Percentiles rank a stretch among this genome's conserved stretches.
These are phyloP conservation scores for Sonneratia alba DNA, from an alignment of 345 rosid genomes.

Conservation along the genomic window DNA sequence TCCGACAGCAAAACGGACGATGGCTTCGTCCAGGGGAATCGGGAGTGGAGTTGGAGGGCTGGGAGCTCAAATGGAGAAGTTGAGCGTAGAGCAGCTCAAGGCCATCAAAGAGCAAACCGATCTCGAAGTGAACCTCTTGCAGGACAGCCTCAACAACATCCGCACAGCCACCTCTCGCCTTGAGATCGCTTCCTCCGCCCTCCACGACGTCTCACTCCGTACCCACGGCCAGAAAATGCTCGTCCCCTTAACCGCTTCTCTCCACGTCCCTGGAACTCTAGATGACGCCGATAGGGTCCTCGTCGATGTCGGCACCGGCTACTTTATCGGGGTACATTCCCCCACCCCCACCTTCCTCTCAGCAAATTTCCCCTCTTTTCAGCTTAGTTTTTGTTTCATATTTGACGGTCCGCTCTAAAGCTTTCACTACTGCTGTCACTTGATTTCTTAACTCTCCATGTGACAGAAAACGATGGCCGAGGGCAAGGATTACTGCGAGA, in stretches of 20 bases:
- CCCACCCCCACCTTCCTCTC: not conserved
- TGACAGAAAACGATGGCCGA: constrained; percentile 78
- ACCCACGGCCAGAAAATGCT: constrained; percentile 74
- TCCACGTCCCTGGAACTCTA: constrained; percentile 79
- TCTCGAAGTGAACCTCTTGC: constrained; percentile 77
- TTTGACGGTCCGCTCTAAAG: too few species aligned
- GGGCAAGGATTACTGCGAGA: constrained; percentile 88
- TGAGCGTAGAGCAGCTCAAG: constrained; percentile 84
- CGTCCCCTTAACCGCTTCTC: constrained; percentile 90
- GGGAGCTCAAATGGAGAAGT: constrained; percentile 54
- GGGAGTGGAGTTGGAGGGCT: constrained; percentile 22
- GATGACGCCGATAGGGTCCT: constrained; percentile 73
- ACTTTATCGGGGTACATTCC: constrained; percentile 74
- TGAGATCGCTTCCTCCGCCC: constrained; percentile 64
- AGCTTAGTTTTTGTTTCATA: too few species aligned
- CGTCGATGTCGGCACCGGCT: constrained; percentile 96
- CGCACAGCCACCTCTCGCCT: constrained; percentile 86
- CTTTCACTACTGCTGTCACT: not conserved
- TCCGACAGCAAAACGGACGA: not conserved
- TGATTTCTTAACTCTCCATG: not conserved
- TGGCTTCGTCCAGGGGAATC: constrained; percentile 31
- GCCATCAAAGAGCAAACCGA: constrained; percentile 77
- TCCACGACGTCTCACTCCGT: constrained; percentile 72
- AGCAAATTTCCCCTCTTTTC: too few species aligned
- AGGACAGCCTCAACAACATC: constrained; percentile 94